Evolutionary conservation across 2,329 filamentous ascomycete species (phyloP), one percentile per base, ranked within the genome.

Genomic region (Colletotrichum ledebouriae): DNA sequence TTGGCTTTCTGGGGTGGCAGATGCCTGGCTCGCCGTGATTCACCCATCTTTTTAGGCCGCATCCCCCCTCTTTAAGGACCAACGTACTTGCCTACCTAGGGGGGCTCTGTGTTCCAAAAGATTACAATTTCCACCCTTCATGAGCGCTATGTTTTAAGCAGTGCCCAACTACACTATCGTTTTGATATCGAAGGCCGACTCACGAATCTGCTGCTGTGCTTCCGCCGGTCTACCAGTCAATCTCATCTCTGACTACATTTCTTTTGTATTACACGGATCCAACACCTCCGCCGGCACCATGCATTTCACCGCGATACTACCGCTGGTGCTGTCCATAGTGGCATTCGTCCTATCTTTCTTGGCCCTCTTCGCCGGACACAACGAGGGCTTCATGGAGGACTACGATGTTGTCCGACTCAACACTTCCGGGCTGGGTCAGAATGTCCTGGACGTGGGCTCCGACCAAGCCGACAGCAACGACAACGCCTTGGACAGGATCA

Each of bases 341-440:
- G 78, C 75, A 41, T 78, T 82, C 65, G 74, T 83, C 42, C 76
- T 83, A 17, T 77, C 77, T 15, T 77, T 77, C 49, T 73, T 83
- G n/a, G 76, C 76, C 56, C 77, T 82, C 33, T 80, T 82, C 70
- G 77, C 81, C 37, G 81, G 81, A 13, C 77, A 77, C 47, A 73
- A 81, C 47, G 71, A 78, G 63, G 80, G 80, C 1, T 81, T 82
- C 62, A 78, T 83, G 77, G 81, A 83, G 65, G 79, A 82, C 44
- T 82, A 81, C 71, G 80, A 78, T 59, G 72, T 83, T 50, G 73
- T 79, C 44, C 75, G 81, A 68, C 70, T 82, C 25, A 81, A 82
- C 65, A 79, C 76, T 42, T 80, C 79, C 7, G 77, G 75, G 72
- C 71, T 82, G 20, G 80, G 80, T 11, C 76, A 80, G 59, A 74